A percentile compares a stretch with the other conserved stretches of the same genome.
Conservation (phyloP, 2,329 filamentous ascomycete species). For the Thelonectria discophora region DNA sequence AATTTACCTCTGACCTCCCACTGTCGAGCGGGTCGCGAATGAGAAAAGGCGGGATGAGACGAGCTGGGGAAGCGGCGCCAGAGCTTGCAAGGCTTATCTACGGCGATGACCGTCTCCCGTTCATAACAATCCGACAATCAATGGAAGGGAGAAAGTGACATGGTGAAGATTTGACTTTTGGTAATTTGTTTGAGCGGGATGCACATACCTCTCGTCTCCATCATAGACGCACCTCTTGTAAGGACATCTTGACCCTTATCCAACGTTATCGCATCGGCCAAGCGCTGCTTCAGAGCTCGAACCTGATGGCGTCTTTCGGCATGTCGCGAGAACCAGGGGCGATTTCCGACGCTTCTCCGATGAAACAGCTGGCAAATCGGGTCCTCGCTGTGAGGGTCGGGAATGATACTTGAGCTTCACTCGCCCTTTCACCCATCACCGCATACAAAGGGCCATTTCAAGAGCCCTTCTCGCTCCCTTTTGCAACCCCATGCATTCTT, state of each 20-base stretch:
- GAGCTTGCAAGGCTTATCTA: background rate
- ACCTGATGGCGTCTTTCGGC: background rate
- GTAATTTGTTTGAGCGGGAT: background rate
- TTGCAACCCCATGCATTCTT: background rate
- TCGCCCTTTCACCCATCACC: background rate
- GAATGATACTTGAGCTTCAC: slow-evolving; percentile 4
- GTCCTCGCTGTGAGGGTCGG: background rate
- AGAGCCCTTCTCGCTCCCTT: background rate
- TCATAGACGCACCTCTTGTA: too few species aligned
- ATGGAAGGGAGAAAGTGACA: background rate
- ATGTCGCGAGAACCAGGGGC: slow-evolving; percentile 8
- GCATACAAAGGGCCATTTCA: slow-evolving; percentile 13
- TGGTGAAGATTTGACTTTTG: background rate
- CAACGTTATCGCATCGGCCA: too few species aligned
- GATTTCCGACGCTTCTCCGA: slow-evolving; percentile 19
- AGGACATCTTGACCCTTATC: too few species aligned
- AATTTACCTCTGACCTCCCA: slow-evolving; percentile 9
- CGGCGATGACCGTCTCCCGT: background rate
- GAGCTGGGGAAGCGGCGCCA: slow-evolving; percentile 9
- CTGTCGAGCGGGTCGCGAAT: slow-evolving; percentile 11
- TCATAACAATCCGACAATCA: background rate
- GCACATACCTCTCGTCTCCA: background rate
- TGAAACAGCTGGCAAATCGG: slow-evolving; percentile 1
- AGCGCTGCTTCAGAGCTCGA: background rate
- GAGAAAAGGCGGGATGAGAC: slow-evolving; percentile 12